Base-by-base conservation (phyloP, 139 green algal species). In the Tetradesmus obliquus region DNA sequence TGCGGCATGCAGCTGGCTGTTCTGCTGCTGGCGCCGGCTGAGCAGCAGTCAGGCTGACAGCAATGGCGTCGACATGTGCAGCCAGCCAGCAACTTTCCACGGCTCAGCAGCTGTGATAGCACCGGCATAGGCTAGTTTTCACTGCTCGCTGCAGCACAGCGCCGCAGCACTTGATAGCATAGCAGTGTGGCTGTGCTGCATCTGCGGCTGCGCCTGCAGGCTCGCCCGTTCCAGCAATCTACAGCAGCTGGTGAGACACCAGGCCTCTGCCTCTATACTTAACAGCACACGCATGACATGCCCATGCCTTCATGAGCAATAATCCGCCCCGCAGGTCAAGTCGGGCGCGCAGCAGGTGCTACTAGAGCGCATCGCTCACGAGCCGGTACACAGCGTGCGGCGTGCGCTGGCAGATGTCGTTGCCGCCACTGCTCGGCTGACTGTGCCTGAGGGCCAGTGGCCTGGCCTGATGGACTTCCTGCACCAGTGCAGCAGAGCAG, bases 401-500 rank as follows among this genome's bases (percentile, higher is more conserved):
- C 90, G 93, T 24, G 93, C 93, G 2, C 85, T 95, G 57, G 94
- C 91, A 1, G 92, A 96, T 69, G 93, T 96, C 60, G 93, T 94
- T 51, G 94, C 93, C 5, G 90, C 91, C 20, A 91, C 95, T 55
- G 95, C 95, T 13, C 95, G 95, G 80, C 90, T 94, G 55, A 93
- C 91, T 3, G 92, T 97, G 66, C 96, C 96, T 1, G 53, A 71
- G 53, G 58, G 83, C 13, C 79, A 96, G 83, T 97, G 96, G 96
- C 94, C 93, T 4, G 91, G 92, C 51, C 92, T 97, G 88, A 86
- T 97, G 84, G 90, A 93, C 58, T 96, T 94, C 85, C 90, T 97
- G 66, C 84, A 95, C 12, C 94, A 94, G 90, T 95, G 92, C 88
- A 91, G 90, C 79, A 58, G 13, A 55, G 93, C 87, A 57, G 82